phyloP scores from a whole-genome alignment of 1,284 basidiomycete species.

The Volvariella surrecta region DNA sequence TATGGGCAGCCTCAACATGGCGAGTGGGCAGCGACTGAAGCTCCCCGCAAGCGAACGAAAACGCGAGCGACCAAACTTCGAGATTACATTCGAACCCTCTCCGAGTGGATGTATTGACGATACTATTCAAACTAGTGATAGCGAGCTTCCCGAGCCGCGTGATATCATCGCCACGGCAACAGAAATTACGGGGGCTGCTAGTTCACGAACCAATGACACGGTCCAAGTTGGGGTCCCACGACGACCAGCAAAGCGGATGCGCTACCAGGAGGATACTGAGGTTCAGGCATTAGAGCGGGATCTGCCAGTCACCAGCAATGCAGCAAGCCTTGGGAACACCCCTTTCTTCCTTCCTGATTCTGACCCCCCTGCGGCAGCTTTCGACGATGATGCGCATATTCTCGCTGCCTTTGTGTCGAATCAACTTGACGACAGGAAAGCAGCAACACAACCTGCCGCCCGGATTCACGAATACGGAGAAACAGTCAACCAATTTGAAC shows the following conservation, averaged over 20 bases:
- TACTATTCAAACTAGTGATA: too few relatives aligned
- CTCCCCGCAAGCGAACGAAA: slow-evolving; percentile 14
- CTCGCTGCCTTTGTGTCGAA: neutral
- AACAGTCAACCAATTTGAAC: slow-evolving; percentile 22
- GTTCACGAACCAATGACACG: neutral
- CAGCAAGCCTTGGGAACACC: too few relatives aligned
- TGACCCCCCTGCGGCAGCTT: too few relatives aligned
- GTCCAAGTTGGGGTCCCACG: too few relatives aligned
- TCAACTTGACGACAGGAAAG: neutral
- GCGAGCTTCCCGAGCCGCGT: slow-evolving; percentile 10
- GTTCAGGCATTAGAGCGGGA: too few relatives aligned
- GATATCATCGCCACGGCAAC: slow-evolving; percentile 7
- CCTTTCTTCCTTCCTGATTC: too few relatives aligned
- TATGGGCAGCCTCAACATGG: slow-evolving; percentile 5
- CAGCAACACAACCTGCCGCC: neutral
- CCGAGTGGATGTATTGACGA: too few relatives aligned
- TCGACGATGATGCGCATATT: too few relatives aligned
- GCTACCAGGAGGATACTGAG: too few relatives aligned
- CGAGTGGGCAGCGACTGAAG: slow-evolving; percentile 3
- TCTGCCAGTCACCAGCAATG: too few relatives aligned
- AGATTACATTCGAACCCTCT: slow-evolving; percentile 21
- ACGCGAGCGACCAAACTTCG: slow-evolving; percentile 36
- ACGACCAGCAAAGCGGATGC: too few relatives aligned
- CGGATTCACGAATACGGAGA: slow-evolving; percentile 4
- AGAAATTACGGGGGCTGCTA: slow-evolving; percentile 10